phyloP scores from a whole-genome alignment of 164 flowering plant species.

The Platanus orientalis region DNA sequence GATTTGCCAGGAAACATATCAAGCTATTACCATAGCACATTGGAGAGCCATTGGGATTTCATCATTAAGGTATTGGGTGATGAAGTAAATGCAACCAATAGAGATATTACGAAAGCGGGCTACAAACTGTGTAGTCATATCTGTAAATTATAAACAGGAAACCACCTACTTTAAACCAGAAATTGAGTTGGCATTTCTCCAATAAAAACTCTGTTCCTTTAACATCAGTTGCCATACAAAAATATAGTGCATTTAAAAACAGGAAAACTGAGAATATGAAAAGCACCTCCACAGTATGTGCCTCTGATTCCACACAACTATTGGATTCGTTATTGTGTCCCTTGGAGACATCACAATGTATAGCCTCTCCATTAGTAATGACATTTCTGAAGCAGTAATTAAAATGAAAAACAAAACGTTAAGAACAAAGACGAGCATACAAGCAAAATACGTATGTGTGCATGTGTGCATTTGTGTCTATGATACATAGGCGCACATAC shows the following conservation, averaged over 20 bases:
- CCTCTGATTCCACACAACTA: constrained; percentile 25
- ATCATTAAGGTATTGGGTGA: no score
- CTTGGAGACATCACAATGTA: constrained; percentile 31
- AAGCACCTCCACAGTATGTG: constrained; percentile 42
- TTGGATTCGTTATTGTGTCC: constrained; percentile 20
- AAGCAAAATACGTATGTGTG: no score
- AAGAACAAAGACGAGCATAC: no score
- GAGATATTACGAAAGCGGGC: no score
- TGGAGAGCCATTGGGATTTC: no score
- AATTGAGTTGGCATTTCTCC: no score
- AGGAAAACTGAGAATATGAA: constrained; percentile 6
- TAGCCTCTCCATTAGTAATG: constrained; percentile 45
- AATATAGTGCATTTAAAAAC: not conserved
- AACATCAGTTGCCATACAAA: not conserved
- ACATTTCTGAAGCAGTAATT: constrained; percentile 33
- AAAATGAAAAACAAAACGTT: constrained; percentile 2
- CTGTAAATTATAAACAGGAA: no score
- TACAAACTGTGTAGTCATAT: no score
- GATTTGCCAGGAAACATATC: no score
- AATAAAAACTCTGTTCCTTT: not conserved
- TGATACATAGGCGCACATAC: not conserved
- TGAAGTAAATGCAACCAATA: no score
- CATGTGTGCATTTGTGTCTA: not conserved
- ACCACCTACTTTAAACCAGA: not conserved
- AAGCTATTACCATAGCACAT: no score